Conservation (phyloP, 75 land plant species). For the Picea sitchensis region DNA sequence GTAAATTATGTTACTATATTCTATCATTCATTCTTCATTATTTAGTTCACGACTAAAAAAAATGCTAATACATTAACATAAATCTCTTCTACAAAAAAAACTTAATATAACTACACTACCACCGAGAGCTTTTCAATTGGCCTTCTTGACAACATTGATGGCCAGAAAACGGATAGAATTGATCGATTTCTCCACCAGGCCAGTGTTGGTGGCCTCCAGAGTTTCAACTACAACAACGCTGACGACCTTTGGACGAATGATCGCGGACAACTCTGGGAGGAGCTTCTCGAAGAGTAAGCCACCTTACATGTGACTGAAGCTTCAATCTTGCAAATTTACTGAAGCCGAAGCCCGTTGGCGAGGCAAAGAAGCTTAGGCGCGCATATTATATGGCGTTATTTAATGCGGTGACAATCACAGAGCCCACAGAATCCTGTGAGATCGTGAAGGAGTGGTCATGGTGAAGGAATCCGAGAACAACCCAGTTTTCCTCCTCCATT, state of each 20-base stretch:
- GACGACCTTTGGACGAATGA: neutral
- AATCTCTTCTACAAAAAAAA: no score
- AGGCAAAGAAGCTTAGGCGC: neutral
- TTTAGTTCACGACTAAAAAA: no score
- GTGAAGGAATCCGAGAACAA: neutral
- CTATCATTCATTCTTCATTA: no score
- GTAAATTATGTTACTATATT: no score
- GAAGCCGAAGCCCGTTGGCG: neutral
- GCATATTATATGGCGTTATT: neutral
- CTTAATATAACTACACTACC: no score
- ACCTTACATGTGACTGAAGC: neutral
- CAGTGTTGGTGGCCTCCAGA: neutral
- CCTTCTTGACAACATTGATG: slow-evolving; percentile 48
- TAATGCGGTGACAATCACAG: neutral
- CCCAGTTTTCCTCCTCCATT: no score
- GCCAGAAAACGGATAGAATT: slow-evolving; percentile 43
- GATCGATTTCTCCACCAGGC: slow-evolving; percentile 30
- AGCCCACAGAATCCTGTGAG: neutral
- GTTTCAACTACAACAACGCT: slow-evolving; percentile 41
- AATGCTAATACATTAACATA: no score
- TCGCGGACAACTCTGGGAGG: neutral
- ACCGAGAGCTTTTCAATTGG: slow-evolving; percentile 12
- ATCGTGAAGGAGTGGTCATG: neutral
- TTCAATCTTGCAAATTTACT: neutral
- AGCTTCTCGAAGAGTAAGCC: neutral